Base-by-base conservation (phyloP, 805 yeast species). In the Brettanomyces anomalus region DNA sequence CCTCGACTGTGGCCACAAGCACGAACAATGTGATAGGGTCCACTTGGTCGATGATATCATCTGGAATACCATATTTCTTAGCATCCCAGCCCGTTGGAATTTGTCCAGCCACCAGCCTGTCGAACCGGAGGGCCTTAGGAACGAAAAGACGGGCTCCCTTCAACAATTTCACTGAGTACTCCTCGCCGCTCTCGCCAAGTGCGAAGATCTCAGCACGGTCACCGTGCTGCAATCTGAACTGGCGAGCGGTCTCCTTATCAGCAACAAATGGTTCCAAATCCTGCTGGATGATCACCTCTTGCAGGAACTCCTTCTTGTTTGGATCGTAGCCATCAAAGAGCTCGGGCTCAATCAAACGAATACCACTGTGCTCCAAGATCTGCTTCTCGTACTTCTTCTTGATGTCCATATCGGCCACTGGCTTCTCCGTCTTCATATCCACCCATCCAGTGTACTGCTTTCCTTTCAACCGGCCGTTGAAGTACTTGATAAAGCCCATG, bases 81-180 rank as follows among this genome's bases (percentile, higher is more conserved):
- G 98, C 96, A 62, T 87, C 72, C 99, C 99, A 93, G 60, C 99
- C 99, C 37, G 95, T 81, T 59, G 99, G 99, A 53, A 93, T 82
- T 74, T 93, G 99, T 62, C 90, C 94, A 43, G 90, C 89, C 64
- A 83, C 81, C 43, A 76, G 66, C 66, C 93, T 75, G 66, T 83
- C 87, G 46, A 73, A 76, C 61, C 69, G 70, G 55, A 77, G 58
- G 13, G 90, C 90, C 73, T 93, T 93, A 64, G 99, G 98, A 67
- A 93, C 77, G 64, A 68, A 79, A 54, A 93, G 75, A 38, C 81
- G 76, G 42, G 98, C 96, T 57, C 98, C 98, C 79, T 87, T 87
- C 65, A 90, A 72, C 63, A 93, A 73, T 51, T 77, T 79, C 46
- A 93, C 96, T 39, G 95, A 77, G 72, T 77, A 93, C 68, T 93